Evolutionary conservation across 2,329 filamentous ascomycete genomes (phyloP).

Genomic region (Pleoardoris graminearum): DNA sequence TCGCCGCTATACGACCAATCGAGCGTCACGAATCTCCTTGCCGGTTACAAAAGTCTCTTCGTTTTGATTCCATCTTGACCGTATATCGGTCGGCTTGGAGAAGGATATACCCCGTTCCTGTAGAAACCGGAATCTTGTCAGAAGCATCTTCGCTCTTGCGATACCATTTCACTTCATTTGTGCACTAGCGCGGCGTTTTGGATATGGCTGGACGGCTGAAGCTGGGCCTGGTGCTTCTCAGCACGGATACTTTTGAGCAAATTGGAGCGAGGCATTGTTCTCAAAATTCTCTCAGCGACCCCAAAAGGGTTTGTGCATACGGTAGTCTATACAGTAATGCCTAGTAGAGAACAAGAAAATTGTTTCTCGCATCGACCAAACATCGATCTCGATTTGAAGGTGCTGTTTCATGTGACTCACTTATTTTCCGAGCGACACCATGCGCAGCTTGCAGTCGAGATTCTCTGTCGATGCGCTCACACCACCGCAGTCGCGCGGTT

Average conservation of each 20-base stretch:
- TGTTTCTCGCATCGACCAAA: background rate
- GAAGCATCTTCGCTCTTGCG: constrained; percentile 6
- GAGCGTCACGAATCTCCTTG: constrained; percentile 6
- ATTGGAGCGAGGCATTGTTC: background rate
- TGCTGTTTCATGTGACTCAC: background rate
- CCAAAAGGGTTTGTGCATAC: background rate
- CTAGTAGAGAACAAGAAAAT: background rate
- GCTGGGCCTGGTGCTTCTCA: background rate
- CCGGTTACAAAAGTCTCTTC: background rate
- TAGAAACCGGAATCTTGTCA: background rate
- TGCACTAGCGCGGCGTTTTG: constrained; percentile 3
- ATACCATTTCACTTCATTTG: background rate
- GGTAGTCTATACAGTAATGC: background rate
- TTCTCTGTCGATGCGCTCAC: background rate
- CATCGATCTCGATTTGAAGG: background rate
- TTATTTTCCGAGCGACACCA: background rate
- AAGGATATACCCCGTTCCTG: constrained; percentile 20
- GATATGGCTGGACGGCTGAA: constrained; percentile 1
- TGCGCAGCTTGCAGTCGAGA: background rate
- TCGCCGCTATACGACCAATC: background rate
- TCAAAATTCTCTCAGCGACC: background rate
- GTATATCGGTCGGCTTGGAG: constrained; percentile 1
- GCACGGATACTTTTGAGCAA: background rate
- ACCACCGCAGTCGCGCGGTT: background rate
- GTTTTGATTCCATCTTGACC: background rate